Percentiles rank a stretch among this genome's conserved stretches.
These are phyloP conservation scores for Phytopythium cucurbitacearum DNA, from an alignment of 352 stramenopile species.

Conservation along the genomic window DNA sequence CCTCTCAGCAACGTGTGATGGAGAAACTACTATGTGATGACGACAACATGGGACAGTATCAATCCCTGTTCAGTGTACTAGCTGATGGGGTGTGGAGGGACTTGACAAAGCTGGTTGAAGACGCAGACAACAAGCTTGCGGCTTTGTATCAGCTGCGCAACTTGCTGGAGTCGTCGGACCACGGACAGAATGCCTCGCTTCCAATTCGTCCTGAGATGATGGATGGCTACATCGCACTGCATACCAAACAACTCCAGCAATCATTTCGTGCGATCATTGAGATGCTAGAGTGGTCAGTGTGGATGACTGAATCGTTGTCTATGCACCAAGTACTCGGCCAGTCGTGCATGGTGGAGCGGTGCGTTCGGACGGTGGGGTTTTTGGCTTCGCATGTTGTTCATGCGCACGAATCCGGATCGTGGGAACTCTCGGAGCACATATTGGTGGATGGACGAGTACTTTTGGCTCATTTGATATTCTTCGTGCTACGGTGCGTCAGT, in stretches of 20 bases:
- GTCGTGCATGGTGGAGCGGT: slow-evolving; percentile 30
- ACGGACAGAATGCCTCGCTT: slow-evolving; percentile 9
- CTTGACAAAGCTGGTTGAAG: slow-evolving; percentile 37
- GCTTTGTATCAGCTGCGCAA: slow-evolving; percentile 36
- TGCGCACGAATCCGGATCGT: too few relatives aligned
- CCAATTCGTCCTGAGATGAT: slow-evolving; percentile 30
- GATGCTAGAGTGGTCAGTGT: slow-evolving; percentile 36
- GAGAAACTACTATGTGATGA: slow-evolving; percentile 3
- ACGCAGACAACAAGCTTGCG: slow-evolving; percentile 34
- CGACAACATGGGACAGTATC: not conserved
- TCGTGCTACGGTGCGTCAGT: slow-evolving; percentile 5
- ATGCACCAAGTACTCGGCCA: slow-evolving; percentile 31
- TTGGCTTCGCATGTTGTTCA: slow-evolving; percentile 21
- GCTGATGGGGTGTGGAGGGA: slow-evolving; percentile 36
- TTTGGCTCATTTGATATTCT: too few relatives aligned
- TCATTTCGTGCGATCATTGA: slow-evolving; percentile 40
- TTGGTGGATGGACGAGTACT: too few relatives aligned
- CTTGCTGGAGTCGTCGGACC: slow-evolving; percentile 18
- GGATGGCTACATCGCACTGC: slow-evolving; percentile 38
- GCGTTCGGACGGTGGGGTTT: slow-evolving; percentile 36
- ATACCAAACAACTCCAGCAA: slow-evolving; percentile 42
- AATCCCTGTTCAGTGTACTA: slow-evolving; percentile 18
- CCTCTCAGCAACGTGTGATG: slow-evolving; percentile 14
- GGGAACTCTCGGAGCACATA: too few relatives aligned
- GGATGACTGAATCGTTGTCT: slow-evolving; percentile 20